Evolutionary conservation across 139 green algal species (phyloP).

Genomic region (Closterium sp.): DNA sequence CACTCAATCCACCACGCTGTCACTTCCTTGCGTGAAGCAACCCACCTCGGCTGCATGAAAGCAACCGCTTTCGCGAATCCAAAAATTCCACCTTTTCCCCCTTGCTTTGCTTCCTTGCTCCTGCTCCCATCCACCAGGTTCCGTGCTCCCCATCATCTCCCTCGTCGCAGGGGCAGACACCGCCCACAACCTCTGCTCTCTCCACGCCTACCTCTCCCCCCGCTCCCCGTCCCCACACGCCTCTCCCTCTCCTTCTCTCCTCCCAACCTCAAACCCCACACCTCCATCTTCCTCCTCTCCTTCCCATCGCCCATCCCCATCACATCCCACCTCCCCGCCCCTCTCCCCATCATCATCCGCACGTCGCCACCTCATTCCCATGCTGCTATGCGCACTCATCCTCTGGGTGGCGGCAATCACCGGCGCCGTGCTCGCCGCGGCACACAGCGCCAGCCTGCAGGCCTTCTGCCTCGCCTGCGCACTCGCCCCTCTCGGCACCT

Average conservation of each 20-base stretch:
- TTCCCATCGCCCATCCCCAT: background rate
- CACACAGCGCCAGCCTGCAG: background rate
- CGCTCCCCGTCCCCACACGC: background rate
- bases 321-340: too few species aligned
- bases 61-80: too few species aligned
- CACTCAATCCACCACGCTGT: too few species aligned
- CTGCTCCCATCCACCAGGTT: background rate
- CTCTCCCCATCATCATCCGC: background rate
- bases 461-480: background rate
- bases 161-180: background rate
- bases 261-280: background rate
- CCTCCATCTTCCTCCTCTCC: background rate
- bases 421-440: background rate
- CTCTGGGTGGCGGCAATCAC: background rate
- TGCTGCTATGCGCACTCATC: background rate
- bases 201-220: background rate
- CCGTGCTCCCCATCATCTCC: background rate
- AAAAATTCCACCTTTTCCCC: background rate
- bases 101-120: background rate
- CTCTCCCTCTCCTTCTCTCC: background rate
- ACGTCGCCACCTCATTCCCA: background rate
- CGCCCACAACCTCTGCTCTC: background rate
- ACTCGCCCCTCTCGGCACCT: background rate
- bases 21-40: too few species aligned
- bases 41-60: too few species aligned